phyloP scores from a whole-genome alignment of 305 asterid genomes.

The Withania somnifera region DNA sequence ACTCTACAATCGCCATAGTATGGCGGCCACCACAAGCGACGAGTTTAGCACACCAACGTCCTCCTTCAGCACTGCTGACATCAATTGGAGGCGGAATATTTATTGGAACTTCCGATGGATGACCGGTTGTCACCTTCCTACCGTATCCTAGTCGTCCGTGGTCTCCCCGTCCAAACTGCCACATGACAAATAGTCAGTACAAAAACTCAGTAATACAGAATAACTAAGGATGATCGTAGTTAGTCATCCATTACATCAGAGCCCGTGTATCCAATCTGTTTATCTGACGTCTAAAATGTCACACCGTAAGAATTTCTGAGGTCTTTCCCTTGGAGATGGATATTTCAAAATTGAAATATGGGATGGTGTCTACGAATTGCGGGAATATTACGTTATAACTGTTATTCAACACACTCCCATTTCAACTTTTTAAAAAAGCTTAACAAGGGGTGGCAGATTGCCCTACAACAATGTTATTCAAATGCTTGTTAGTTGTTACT shows the following conservation, averaged over 20 bases:
- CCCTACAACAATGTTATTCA: not conserved
- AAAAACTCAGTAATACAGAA: not conserved
- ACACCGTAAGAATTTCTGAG: not conserved
- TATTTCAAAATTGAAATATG: not conserved
- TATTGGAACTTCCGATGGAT: conserved; percentile 87
- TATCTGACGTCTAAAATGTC: not conserved
- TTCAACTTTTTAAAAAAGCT: not conserved
- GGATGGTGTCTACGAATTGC: not conserved
- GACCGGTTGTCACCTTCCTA: conserved; percentile 79
- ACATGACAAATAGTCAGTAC: not conserved
- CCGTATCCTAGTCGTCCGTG: conserved; percentile 97
- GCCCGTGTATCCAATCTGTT: not conserved
- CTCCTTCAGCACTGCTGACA: conserved; percentile 22
- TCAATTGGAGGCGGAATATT: conserved; percentile 49
- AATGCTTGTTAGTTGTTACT: not conserved
- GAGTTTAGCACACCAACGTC: conserved; percentile 63
- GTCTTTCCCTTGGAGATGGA: not conserved
- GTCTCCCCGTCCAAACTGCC: conserved; percentile 95
- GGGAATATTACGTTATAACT: not conserved
- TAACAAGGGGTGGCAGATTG: not conserved
- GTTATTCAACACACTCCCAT: not conserved
- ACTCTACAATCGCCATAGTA: conserved; percentile 66
- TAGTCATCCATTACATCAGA: not conserved
- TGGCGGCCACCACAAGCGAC: conserved; percentile 99
- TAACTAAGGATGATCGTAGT: not conserved